phyloP scores from a whole-genome alignment of 2,329 filamentous ascomycete genomes.

The Fusarium virguliforme region DNA sequence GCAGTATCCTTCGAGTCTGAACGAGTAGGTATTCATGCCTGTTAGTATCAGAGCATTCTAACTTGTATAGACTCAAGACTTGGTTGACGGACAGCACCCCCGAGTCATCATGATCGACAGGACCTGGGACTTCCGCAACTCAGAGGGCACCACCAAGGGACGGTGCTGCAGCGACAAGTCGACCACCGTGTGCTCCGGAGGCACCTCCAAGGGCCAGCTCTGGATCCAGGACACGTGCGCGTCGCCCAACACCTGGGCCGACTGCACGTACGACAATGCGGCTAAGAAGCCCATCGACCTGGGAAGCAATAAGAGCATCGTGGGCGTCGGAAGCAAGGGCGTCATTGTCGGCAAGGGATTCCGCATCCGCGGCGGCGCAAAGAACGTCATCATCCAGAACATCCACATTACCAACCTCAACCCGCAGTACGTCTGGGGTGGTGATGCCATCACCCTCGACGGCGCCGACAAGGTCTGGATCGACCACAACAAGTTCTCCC shows the following conservation, averaged over 20 bases:
- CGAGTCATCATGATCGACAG: slow-evolving; percentile 73
- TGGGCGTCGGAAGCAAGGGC: slow-evolving; percentile 67
- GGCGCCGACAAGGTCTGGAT: slow-evolving; percentile 64
- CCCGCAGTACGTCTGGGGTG: slow-evolving; percentile 72
- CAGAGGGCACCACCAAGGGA: slow-evolving; percentile 67
- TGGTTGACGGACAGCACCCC: slow-evolving; percentile 68
- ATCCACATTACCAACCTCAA: slow-evolving; percentile 69
- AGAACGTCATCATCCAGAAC: slow-evolving; percentile 74
- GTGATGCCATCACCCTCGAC: slow-evolving; percentile 69
- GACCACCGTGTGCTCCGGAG: slow-evolving; percentile 31
- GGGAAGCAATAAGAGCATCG: slow-evolving; percentile 70
- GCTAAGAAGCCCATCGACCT: slow-evolving; percentile 66
- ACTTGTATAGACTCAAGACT: slow-evolving; percentile 44
- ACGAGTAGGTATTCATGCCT: slow-evolving; percentile 61
- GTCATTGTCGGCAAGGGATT: slow-evolving; percentile 72
- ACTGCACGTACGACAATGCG: slow-evolving; percentile 66
- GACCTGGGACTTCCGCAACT: slow-evolving; percentile 69
- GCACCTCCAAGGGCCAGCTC: slow-evolving; percentile 31
- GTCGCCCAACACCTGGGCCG: slow-evolving; percentile 68
- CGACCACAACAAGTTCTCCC: slow-evolving; percentile 68
- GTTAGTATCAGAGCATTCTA: not conserved
- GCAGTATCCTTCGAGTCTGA: slow-evolving; percentile 67
- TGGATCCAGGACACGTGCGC: slow-evolving; percentile 61
- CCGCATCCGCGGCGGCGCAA: slow-evolving; percentile 62
- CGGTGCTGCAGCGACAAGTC: slow-evolving; percentile 71